Evolutionary conservation across 225 moss, liverwort and hornwort species (phyloP), one percentile per base, ranked within the genome.

Genomic region (Sphagnum contortum): DNA sequence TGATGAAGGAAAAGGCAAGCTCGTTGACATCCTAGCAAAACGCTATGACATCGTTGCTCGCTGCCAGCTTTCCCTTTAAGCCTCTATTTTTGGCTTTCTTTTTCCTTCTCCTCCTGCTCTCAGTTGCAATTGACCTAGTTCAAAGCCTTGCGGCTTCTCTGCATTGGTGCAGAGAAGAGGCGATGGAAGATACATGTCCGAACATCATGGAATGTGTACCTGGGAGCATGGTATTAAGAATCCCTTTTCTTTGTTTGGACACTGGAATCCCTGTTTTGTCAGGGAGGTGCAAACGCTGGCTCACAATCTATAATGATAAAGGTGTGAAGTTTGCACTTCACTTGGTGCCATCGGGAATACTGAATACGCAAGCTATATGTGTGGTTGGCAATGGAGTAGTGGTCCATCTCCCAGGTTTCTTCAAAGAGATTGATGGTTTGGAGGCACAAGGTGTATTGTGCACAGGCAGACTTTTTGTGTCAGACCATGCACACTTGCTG

Each of bases 241-340:
- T 6, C 58, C 44, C 12, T 58, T 13, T 44, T 58, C 58, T 13
- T 58, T 44, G 2, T 58, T 53, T 53, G 1, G 6, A 60, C 60
- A 60, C 13, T 6, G 12, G 60, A 53, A 53, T 53, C 8, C 6
- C 53, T 10, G 10, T 53, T 45, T 10, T 3, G 77, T 49, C 80
- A 98, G 98, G 98, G 98, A 71, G 98, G 93, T 67, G 91, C 98
- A 45, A 98, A 98, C 72, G 98, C 98, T 58, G 98, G 98, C 51
- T 93, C 76, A 98, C 98, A 2, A 93, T 98, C 60, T 98, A 93
- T 76, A 89, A 98, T 62, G 80, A 84, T 59, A 83, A 91, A 48
- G 98, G 98, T 12, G 68, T 86, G 81, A 93, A 93, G 71, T 98
- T 98, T 61, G 90, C 93, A 1, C 76, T 98, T 29, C 98, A 91